Evolutionary conservation across 2,329 filamentous ascomycete genomes (phyloP), one percentile per base, ranked within the genome.

Genomic region (Beauveria australis): DNA sequence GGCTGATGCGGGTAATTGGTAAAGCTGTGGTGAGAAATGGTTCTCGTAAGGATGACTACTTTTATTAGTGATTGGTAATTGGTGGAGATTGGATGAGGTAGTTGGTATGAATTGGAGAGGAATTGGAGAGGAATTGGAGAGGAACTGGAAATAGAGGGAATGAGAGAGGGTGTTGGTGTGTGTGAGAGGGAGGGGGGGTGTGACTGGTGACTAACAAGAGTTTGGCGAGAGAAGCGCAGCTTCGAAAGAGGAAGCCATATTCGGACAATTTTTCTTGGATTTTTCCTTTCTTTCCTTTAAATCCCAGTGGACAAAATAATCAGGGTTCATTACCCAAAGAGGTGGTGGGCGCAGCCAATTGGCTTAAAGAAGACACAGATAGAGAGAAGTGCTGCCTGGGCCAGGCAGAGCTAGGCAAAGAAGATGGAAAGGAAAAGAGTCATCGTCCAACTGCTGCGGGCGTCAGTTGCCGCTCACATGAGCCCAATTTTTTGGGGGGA

Each of bases 201-300:
- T 53, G 57, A 59, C 49, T 28, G 40, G 48, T 59, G 57, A 59
- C 49, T 59, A 59, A 59, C 47, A 37, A 43, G 22, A 30, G 12
- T 16, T 24, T 47, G 30, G 22, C 53, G 41, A 54, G 24, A 28
- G 47, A 49, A 51, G 56, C 56, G 37, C 47, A 41, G 46, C 33
- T 12, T 26, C 40, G 55, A 33, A 46, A 55, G 40, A 46, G 8
- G 53, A 12, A 14, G 41, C 41, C 26, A 33, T 6, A 46, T 46
- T 33, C 22, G 26, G 53, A n/a, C 26, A 24, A 22, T 44, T 54
- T 9, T 22, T 24, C 2, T 37, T 33, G 43, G 5, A 26, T 5
- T 24, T 28, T 19, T 3, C 28, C 28, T 52, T 30, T 30, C 2
- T n/a, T n/a, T 30, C 1, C 5, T 5, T 37, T 18, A 16, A 37